Evolutionary conservation across 768 basidiomycete species (phyloP).

Genomic region (Gymnopilus dilepis): DNA sequence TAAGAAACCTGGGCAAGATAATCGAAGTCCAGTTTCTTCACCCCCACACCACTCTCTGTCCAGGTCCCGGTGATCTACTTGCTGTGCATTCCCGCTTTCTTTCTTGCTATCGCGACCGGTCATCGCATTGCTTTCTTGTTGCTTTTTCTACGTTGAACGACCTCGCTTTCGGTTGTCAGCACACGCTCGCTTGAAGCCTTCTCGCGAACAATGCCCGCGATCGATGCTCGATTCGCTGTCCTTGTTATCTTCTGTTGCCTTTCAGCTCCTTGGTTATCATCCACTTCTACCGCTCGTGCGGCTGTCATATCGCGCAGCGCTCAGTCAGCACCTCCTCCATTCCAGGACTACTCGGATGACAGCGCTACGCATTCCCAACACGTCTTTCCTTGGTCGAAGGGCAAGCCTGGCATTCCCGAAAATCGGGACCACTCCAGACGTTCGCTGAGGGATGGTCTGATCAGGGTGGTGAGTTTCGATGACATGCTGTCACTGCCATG

Average conservation of each 20-base stretch:
- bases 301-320: constrained; percentile 23
- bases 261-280: constrained; percentile 44
- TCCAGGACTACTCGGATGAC: background rate
- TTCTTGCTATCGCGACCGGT: constrained; percentile 31
- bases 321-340: constrained; percentile 9
- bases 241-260: constrained; percentile 52
- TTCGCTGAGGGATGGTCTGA: background rate
- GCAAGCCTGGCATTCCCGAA: constrained; percentile 1
- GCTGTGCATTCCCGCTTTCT: constrained; percentile 24
- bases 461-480: constrained; percentile 23
- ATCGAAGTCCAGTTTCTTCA: constrained; percentile 27
- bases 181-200: constrained; percentile 18
- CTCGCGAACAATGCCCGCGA: constrained; percentile 49
- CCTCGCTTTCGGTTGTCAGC: constrained; percentile 17
- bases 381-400: constrained; percentile 17
- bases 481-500: background rate
- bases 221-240: constrained; percentile 51
- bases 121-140: constrained; percentile 25
- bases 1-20: constrained; percentile 28
- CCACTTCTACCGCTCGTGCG: constrained; percentile 25
- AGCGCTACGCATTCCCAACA: constrained; percentile 13
- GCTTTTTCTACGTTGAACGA: constrained; percentile 18
- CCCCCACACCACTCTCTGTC: constrained; percentile 40
- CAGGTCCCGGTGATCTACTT: constrained; percentile 62
- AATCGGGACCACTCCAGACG: background rate